phyloP scores from a whole-genome alignment of 768 basidiomycete species.

The Coprinellus aureogranulatus region DNA sequence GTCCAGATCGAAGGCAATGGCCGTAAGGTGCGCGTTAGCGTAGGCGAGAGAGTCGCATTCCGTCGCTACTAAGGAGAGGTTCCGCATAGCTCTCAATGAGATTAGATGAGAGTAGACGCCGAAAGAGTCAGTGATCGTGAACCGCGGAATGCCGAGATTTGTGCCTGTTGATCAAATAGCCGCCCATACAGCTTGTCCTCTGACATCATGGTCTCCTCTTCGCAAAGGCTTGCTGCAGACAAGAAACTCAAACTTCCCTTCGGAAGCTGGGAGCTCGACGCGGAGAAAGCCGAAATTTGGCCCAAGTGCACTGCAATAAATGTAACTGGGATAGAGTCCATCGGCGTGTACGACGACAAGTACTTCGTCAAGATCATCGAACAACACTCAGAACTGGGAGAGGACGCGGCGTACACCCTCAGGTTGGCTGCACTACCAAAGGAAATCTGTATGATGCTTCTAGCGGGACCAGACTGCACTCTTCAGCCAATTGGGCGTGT shows the following conservation, averaged over 20 bases:
- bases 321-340: neutral
- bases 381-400: neutral
- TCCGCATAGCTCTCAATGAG: conserved; percentile 43
- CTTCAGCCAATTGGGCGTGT: neutral
- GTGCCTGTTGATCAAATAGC: neutral
- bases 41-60: conserved; percentile 20
- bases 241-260: neutral
- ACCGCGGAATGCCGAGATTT: neutral
- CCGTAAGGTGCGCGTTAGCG: conserved; percentile 36
- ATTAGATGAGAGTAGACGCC: conserved; percentile 6
- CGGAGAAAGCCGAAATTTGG: neutral
- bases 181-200: neutral
- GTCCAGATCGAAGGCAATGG: conserved; percentile 62
- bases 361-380: neutral
- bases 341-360: neutral
- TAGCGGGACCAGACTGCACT: neutral
- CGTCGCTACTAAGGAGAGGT: conserved; percentile 45
- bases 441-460: too few species aligned
- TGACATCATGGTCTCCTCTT: neutral
- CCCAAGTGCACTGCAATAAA: neutral
- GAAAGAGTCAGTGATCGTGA: neutral
- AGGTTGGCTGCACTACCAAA: neutral
- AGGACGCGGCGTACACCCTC: neutral
- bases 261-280: neutral
- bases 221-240: neutral